Conservation (phyloP, 2,329 filamentous ascomycete genomes). For the Scedosporium minutisporum region DNA sequence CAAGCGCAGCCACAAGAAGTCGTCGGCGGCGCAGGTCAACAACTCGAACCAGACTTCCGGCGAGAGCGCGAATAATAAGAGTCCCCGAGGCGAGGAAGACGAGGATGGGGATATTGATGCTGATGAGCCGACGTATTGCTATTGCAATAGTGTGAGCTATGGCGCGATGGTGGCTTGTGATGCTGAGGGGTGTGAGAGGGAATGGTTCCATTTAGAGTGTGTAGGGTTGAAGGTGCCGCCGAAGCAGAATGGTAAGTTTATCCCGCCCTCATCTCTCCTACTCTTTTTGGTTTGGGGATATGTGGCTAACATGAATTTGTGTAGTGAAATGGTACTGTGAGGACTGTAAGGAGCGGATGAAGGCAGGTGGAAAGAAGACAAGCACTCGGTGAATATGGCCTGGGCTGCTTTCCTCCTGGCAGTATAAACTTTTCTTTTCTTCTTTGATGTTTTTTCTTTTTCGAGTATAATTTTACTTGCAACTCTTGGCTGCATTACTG, state of each 20-base stretch:
- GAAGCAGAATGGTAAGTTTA: slow-evolving; percentile 59
- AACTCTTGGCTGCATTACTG: too few relatives aligned
- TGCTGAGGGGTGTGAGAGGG: slow-evolving; percentile 58
- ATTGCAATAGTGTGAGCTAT: slow-evolving; percentile 71
- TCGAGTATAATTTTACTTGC: too few relatives aligned
- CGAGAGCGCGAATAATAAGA: slow-evolving; percentile 12
- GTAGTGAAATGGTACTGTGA: slow-evolving; percentile 75
- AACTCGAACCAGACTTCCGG: neutral
- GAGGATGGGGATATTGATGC: slow-evolving; percentile 54
- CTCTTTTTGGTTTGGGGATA: neutral
- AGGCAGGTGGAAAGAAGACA: slow-evolving; percentile 42
- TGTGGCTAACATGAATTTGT: slow-evolving; percentile 18
- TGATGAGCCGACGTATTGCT: slow-evolving; percentile 68
- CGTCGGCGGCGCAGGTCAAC: slow-evolving; percentile 17
- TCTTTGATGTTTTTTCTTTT: too few relatives aligned
- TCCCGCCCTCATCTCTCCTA: slow-evolving; percentile 3
- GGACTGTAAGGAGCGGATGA: slow-evolving; percentile 61
- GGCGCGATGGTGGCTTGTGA: slow-evolving; percentile 81
- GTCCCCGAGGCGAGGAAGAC: slow-evolving; percentile 14
- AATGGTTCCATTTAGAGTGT: slow-evolving; percentile 80
- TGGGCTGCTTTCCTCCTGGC: too few relatives aligned
- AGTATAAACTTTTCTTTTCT: too few relatives aligned
- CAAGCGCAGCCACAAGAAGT: slow-evolving; percentile 52
- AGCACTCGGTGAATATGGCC: slow-evolving; percentile 29
- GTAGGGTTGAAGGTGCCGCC: slow-evolving; percentile 71